Evolutionary conservation across 768 basidiomycete species (phyloP).

Genomic region (Pisolithus marmoratus): DNA sequence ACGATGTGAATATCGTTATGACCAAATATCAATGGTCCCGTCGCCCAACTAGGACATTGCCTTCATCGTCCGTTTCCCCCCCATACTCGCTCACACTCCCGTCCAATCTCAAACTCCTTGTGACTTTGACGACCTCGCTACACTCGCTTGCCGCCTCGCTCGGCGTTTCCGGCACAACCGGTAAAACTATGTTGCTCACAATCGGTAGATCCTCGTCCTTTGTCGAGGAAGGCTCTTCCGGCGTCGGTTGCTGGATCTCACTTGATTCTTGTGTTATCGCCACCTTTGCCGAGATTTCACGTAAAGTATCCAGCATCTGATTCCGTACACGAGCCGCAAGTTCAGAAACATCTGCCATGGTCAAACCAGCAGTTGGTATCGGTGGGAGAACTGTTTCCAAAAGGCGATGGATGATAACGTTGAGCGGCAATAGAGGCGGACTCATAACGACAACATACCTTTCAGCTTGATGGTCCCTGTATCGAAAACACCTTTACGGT

Average conservation of each 20-base stretch:
- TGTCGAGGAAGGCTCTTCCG: constrained; percentile 7
- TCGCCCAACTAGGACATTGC: constrained; percentile 71
- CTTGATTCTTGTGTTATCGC: constrained; percentile 23
- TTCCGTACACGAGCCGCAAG: constrained; percentile 65
- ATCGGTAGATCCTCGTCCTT: constrained; percentile 1
- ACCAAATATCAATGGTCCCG: constrained; percentile 30
- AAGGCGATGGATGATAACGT: constrained; percentile 3
- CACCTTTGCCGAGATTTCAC: constrained; percentile 65
- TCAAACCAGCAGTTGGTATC: constrained; percentile 67
- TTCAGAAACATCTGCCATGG: constrained; percentile 59
- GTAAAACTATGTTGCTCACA: constrained; percentile 26
- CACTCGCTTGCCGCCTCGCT: constrained; percentile 19
- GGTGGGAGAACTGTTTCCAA: constrained; percentile 76
- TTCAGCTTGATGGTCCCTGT: constrained; percentile 73
- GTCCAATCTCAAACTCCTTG: constrained; percentile 34
- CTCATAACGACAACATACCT: constrained; percentile 37
- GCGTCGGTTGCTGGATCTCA: constrained; percentile 17
- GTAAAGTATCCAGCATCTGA: constrained; percentile 73
- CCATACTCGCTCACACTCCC: constrained; percentile 65
- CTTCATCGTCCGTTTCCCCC: constrained; percentile 78
- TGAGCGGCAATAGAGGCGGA: constrained; percentile 2
- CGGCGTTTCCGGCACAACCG: constrained; percentile 21
- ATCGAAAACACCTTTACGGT: constrained; percentile 72
- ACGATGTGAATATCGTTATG: constrained; percentile 3
- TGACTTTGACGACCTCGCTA: constrained; percentile 20